These are phyloP conservation scores for Boletus pseudo-olivaceus DNA, from an alignment of 768 basidiomycete genomes.

Conservation along the genomic window DNA sequence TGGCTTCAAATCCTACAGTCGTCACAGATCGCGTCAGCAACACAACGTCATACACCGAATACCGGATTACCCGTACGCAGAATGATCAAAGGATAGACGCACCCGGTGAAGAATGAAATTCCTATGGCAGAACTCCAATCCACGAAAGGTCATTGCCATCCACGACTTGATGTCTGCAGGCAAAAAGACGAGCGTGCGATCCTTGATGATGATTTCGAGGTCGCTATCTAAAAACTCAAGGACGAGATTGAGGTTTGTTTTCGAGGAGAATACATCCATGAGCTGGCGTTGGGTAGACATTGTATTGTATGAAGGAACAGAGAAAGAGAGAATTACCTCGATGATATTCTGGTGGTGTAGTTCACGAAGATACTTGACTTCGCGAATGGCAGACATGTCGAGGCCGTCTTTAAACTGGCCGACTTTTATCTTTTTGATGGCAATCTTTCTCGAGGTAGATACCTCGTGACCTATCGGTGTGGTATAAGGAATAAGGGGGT, in stretches of 20 bases:
- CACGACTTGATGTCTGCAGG: constrained; percentile 97
- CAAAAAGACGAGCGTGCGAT: constrained; percentile 86
- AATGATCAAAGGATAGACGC: constrained; percentile 25
- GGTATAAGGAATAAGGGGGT: constrained; percentile 4
- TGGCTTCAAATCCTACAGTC: constrained; percentile 86
- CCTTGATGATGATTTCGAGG: constrained; percentile 95
- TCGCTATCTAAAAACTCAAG: constrained; percentile 96
- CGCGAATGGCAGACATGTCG: constrained; percentile 98
- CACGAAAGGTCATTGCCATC: constrained; percentile 98
- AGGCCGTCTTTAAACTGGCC: constrained; percentile 97
- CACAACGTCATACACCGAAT: neutral
- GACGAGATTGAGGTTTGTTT: constrained; percentile 95
- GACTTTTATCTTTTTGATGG: constrained; percentile 98
- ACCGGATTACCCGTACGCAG: constrained; percentile 9
- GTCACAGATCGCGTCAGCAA: constrained; percentile 8
- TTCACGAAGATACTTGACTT: constrained; percentile 96
- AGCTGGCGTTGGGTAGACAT: constrained; percentile 50
- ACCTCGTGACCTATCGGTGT: constrained; percentile 60
- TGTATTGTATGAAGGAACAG: neutral
- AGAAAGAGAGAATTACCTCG: constrained; percentile 49
- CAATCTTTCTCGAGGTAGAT: constrained; percentile 76
- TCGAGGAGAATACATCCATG: constrained; percentile 94
- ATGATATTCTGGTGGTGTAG: constrained; percentile 93
- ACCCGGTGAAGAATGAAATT: constrained; percentile 94
- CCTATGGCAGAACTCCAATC: constrained; percentile 96